Evolutionary conservation across 345 rosid genomes (phyloP).

Genomic region (Schrenkiella parvula): DNA sequence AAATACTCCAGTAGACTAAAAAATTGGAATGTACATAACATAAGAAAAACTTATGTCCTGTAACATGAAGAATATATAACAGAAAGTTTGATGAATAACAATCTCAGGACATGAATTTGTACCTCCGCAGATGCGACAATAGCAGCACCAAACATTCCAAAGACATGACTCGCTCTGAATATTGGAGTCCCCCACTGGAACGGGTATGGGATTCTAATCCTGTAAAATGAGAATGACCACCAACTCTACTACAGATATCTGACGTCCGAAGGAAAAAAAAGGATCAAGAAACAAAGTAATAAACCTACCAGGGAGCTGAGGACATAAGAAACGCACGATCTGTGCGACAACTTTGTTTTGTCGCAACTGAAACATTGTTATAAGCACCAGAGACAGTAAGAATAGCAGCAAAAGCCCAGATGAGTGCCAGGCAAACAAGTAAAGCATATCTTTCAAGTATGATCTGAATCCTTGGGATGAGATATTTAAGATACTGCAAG

Average conservation of each 20-base stretch:
- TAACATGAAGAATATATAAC: background rate
- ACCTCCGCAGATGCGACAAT: conserved; percentile 96
- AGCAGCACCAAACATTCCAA: conserved; percentile 94
- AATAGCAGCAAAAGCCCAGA: conserved; percentile 94
- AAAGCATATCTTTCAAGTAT: conserved; percentile 82
- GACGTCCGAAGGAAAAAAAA: background rate
- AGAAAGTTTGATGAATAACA: background rate
- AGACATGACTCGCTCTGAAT: conserved; percentile 90
- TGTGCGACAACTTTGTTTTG: conserved; percentile 75
- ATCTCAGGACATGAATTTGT: background rate
- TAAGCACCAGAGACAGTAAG: conserved; percentile 93
- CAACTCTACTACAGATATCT: conserved; percentile 5
- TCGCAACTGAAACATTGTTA: conserved; percentile 55
- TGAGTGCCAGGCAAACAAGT: conserved; percentile 68
- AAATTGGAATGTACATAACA: background rate
- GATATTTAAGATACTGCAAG: conserved; percentile 60
- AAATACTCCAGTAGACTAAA: conserved; percentile 81
- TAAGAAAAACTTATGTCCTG: conserved; percentile 1
- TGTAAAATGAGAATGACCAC: conserved; percentile 23
- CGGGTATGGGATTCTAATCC: conserved; percentile 91
- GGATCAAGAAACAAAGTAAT: background rate
- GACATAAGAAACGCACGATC: conserved; percentile 70
- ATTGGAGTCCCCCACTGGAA: conserved; percentile 98
- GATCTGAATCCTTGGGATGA: conserved; percentile 26
- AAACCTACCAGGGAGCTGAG: conserved; percentile 71